These are phyloP conservation scores for Trametes cingulata DNA, from an alignment of 768 basidiomycete species.

Conservation along the genomic window DNA sequence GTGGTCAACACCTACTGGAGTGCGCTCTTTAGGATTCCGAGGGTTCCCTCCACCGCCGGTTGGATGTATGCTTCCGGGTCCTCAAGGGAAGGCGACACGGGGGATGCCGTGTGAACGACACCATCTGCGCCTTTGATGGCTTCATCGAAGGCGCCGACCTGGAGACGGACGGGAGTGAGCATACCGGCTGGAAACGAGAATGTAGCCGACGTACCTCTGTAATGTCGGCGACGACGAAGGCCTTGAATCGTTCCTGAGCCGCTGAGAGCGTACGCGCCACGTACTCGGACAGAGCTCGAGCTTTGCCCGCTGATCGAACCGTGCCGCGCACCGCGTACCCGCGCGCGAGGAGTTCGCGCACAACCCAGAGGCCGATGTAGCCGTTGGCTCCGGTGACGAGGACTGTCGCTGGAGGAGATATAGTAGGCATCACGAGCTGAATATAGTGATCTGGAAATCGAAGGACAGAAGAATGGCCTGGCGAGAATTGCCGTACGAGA, in stretches of 20 bases:
- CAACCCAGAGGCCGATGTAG: slow-evolving; percentile 58
- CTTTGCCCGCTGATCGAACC: slow-evolving; percentile 59
- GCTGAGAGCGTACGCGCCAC: slow-evolving; percentile 32
- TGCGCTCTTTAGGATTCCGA: slow-evolving; percentile 59
- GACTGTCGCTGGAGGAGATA: slow-evolving; percentile 34
- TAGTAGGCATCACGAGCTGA: slow-evolving; percentile 32
- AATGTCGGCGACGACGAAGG: slow-evolving; percentile 4
- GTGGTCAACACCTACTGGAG: slow-evolving; percentile 49
- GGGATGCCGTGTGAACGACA: slow-evolving; percentile 68
- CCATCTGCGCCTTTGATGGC: slow-evolving; percentile 74
- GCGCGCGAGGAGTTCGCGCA: slow-evolving; percentile 49
- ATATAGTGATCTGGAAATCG: too few species aligned
- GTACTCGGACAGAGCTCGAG: slow-evolving; percentile 48
- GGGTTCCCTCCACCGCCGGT: slow-evolving; percentile 74
- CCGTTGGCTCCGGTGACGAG: slow-evolving; percentile 60
- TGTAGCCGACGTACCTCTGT: neutral
- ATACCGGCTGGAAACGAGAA: too few species aligned
- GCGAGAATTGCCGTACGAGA: too few species aligned
- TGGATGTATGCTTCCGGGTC: slow-evolving; percentile 54
- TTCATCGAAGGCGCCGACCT: slow-evolving; percentile 74
- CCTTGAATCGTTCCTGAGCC: neutral
- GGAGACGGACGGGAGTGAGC: too few species aligned
- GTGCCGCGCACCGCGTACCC: slow-evolving; percentile 65
- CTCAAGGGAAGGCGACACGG: slow-evolving; percentile 46
- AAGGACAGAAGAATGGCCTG: too few species aligned